Evolutionary conservation across 2,329 filamentous ascomycete species (phyloP).

Genomic region (Diaporthe eres): DNA sequence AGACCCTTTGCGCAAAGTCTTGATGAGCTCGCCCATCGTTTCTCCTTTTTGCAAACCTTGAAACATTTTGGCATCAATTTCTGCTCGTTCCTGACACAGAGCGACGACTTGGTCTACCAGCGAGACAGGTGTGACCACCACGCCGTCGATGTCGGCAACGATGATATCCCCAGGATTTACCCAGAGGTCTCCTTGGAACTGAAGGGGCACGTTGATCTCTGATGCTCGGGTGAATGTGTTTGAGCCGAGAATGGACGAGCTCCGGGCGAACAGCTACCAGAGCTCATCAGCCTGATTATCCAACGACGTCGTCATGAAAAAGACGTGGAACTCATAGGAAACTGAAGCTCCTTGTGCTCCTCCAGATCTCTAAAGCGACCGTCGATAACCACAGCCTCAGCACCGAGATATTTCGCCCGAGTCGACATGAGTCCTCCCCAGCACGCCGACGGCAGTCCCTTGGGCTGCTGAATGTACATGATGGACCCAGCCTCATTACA

Average conservation of each 20-base stretch:
- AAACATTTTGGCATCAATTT: constrained; percentile 5
- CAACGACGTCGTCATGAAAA: not conserved
- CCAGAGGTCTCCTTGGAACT: constrained; percentile 7
- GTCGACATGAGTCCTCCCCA: constrained; percentile 45
- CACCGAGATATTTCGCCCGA: constrained; percentile 41
- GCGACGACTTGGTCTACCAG: constrained; percentile 5
- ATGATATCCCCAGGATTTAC: constrained; percentile 3
- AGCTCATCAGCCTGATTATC: not conserved
- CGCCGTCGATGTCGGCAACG: constrained; percentile 9
- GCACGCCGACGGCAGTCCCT: constrained; percentile 41
- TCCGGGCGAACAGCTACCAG: not conserved
- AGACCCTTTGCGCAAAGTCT: constrained; percentile 3
- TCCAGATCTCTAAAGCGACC: not conserved
- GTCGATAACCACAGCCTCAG: constrained; percentile 8
- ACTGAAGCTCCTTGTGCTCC: constrained; percentile 10
- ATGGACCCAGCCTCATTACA: constrained; percentile 39
- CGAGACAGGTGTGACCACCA: not conserved
- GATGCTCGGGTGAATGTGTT: constrained; percentile 3
- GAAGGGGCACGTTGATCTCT: constrained; percentile 4
- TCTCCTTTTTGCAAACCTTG: not conserved
- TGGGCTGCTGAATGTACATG: constrained; percentile 44
- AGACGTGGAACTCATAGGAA: not conserved
- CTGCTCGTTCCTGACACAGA: constrained; percentile 2
- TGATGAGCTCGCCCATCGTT: not conserved
- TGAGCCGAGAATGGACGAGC: constrained; percentile 4